Evolutionary conservation across 2,329 filamentous ascomycete genomes (phyloP).

Genomic region (Penicillium polonicum): DNA sequence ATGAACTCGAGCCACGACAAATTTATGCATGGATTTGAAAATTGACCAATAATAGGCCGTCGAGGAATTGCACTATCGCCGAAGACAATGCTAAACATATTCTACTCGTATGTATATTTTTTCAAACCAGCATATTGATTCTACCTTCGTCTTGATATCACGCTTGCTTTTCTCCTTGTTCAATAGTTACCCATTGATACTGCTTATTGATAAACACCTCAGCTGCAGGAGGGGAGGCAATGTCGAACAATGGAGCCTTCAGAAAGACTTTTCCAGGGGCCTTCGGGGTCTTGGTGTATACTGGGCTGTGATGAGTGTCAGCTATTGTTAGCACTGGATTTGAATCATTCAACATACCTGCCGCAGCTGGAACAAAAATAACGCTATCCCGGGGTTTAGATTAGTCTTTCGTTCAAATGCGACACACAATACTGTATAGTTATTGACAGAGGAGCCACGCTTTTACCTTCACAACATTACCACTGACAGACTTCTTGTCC

Average conservation of each 20-base stretch:
- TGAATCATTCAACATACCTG: slow-evolving; percentile 14
- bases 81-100: not conserved
- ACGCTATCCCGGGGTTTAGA: slow-evolving; percentile 7
- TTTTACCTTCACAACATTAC: slow-evolving; percentile 16
- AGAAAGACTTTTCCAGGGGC: slow-evolving; percentile 20
- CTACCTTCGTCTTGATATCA: not conserved
- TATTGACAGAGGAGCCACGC: not conserved
- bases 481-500: slow-evolving; percentile 18
- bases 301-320: slow-evolving; percentile 6
- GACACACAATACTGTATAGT: not conserved
- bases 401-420: not conserved
- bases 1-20: not conserved
- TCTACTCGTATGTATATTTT: no score
- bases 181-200: slow-evolving; percentile 8
- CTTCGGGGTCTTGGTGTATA: slow-evolving; percentile 15
- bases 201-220: slow-evolving; percentile 17
- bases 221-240: slow-evolving; percentile 4
- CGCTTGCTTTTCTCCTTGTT: not conserved
- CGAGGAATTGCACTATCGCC: not conserved
- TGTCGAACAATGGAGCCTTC: slow-evolving; percentile 24
- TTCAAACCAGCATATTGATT: no score
- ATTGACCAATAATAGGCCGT: not conserved
- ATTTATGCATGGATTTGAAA: not conserved
- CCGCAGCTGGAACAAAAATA: slow-evolving; percentile 27
- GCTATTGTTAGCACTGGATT: not conserved